A percentile compares a stretch with the other conserved stretches of the same genome.
Evolutionary conservation across 805 yeast genomes (phyloP).

Genomic region (Metschnikowia kunwiensis): DNA sequence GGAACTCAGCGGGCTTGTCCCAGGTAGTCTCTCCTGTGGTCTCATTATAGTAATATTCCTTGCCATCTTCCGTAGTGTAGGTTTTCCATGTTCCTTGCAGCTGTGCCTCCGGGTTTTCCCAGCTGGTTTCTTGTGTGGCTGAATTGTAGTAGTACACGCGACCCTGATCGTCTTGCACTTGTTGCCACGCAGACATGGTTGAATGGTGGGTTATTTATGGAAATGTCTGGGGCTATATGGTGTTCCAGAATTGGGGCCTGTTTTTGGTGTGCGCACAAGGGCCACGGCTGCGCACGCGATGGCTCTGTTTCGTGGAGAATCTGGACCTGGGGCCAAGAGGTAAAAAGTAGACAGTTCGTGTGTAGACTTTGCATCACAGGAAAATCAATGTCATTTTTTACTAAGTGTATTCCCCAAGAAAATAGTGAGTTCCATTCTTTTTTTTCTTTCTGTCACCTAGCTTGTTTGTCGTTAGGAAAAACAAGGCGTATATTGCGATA

Average conservation of each 20-base stretch:
- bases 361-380: too few relatives aligned
- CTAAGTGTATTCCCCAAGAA: too few relatives aligned
- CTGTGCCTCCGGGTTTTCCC: conserved; percentile 71
- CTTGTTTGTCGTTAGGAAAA: too few relatives aligned
- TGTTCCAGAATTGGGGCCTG: background rate
- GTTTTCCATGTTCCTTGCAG: conserved; percentile 36
- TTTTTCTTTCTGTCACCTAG: too few relatives aligned
- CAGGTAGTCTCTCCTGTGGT: conserved; percentile 69
- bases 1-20: conserved; percentile 65
- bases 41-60: conserved; percentile 65
- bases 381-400: too few relatives aligned
- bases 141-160: conserved; percentile 68
- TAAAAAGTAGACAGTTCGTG: too few relatives aligned
- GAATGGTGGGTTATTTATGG: too few relatives aligned
- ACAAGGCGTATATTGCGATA: too few relatives aligned
- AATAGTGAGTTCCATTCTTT: too few relatives aligned
- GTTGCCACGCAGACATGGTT: conserved; percentile 52
- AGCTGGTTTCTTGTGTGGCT: conserved; percentile 63
- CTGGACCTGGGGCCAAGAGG: too few relatives aligned
- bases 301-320: background rate
- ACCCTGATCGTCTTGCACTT: conserved; percentile 61
- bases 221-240: background rate
- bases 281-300: background rate
- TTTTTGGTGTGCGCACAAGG: too few relatives aligned
- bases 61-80: conserved; percentile 52